These are phyloP conservation scores for Coriolopsis trogii DNA, from an alignment of 1,284 basidiomycete species.

Conservation along the genomic window DNA sequence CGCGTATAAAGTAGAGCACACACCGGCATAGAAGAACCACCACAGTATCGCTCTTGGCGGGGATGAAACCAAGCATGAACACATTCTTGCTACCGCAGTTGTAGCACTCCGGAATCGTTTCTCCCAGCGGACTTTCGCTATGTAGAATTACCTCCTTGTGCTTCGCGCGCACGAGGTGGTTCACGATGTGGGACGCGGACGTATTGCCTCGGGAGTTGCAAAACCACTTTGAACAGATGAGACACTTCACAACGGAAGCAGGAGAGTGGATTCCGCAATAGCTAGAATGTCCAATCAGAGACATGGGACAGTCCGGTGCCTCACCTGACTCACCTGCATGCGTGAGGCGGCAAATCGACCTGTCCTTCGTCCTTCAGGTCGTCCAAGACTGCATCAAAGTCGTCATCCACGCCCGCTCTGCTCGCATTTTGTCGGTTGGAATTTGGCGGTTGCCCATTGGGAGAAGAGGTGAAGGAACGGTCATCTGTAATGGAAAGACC, in stretches of 20 bases:
- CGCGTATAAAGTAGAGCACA: constrained; percentile 31
- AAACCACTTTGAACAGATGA: constrained; percentile 98
- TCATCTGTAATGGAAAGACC: constrained; percentile 66
- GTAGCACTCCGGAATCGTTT: constrained; percentile 98
- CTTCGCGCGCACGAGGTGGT: constrained; percentile 97
- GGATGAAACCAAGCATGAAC: constrained; percentile 99
- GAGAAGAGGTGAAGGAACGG: constrained; percentile 39
- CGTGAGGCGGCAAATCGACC: constrained; percentile 86
- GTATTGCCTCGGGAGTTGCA: constrained; percentile 99
- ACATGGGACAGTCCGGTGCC: constrained; percentile 4
- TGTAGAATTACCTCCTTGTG: constrained; percentile 99
- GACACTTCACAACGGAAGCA: constrained; percentile 95
- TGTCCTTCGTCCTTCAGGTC: constrained; percentile 86
- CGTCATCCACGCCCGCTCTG: constrained; percentile 65
- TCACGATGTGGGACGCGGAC: constrained; percentile 98
- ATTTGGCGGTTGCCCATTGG: constrained; percentile 43
- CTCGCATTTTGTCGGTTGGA: constrained; percentile 34
- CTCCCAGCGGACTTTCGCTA: constrained; percentile 92
- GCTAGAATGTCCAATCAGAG: constrained; percentile 44
- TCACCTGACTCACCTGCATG: constrained; percentile 78
- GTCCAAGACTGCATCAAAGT: constrained; percentile 85
- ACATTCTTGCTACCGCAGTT: constrained; percentile 99
- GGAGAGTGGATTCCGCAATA: constrained; percentile 99
- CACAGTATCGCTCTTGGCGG: constrained; percentile 98
- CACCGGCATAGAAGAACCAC: constrained; percentile 97